These are phyloP conservation scores for Daldinia caldariorum DNA, from an alignment of 495 filamentous ascomycete species.

Conservation along the genomic window DNA sequence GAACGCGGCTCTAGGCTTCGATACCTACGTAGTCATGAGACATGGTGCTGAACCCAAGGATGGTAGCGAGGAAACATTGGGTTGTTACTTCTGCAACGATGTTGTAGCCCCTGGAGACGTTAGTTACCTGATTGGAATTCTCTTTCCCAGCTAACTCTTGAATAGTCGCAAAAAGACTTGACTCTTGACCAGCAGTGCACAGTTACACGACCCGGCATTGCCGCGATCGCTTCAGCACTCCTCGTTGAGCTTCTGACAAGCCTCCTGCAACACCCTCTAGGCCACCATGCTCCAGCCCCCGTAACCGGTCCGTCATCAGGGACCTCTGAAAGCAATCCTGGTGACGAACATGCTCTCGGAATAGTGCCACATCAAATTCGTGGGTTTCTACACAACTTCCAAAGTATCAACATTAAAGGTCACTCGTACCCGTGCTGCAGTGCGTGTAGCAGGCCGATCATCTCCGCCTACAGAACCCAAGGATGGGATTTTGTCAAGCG, in stretches of 20 bases:
- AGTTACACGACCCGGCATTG: conserved; percentile 91
- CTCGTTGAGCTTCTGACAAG: conserved; percentile 90
- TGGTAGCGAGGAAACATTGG: conserved; percentile 70
- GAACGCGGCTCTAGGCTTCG: conserved; percentile 96
- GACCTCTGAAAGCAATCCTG: conserved; percentile 63
- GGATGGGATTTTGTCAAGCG: conserved; percentile 91
- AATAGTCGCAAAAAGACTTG: conserved; percentile 86
- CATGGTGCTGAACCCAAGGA: conserved; percentile 72
- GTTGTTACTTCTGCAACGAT: conserved; percentile 99
- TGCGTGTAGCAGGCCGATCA: conserved; percentile 83
- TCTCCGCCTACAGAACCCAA: conserved; percentile 73
- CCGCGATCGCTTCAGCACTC: conserved; percentile 90
- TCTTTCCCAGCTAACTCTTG: conserved; percentile 53
- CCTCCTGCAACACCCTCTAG: conserved; percentile 81
- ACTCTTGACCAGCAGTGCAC: conserved; percentile 99
- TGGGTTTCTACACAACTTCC: conserved; percentile 86
- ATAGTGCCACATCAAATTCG: conserved; percentile 92
- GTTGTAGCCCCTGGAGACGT: conserved; percentile 95
- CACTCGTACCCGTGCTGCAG: conserved; percentile 89
- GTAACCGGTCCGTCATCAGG: conserved; percentile 41
- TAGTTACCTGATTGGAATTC: conserved; percentile 52
- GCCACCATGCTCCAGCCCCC: conserved; percentile 68
- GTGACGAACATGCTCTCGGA: conserved; percentile 77
- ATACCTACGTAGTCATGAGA: conserved; percentile 96
- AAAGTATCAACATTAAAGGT: conserved; percentile 83